These are phyloP conservation scores for Grammothele lineata DNA, from an alignment of 768 basidiomycete species.

Conservation along the genomic window DNA sequence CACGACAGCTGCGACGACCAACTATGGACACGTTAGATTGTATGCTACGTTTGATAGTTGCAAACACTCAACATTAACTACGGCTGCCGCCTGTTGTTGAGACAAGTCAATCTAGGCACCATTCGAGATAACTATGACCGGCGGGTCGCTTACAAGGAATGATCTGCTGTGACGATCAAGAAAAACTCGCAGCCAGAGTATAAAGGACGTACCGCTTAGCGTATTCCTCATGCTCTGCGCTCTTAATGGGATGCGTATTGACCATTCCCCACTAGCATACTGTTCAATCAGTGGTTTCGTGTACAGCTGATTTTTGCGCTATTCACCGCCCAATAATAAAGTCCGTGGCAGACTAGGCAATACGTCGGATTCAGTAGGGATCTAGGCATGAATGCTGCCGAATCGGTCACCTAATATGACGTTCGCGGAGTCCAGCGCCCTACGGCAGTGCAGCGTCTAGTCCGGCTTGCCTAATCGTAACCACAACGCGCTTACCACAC, in stretches of 20 bases:
- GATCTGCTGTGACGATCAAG: background rate
- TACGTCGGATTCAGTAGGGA: background rate
- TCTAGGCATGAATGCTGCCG: no score
- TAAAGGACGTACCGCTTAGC: slow-evolving; percentile 2
- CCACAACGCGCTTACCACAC: slow-evolving; percentile 5
- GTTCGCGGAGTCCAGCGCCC: slow-evolving; percentile 12
- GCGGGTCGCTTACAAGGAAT: slow-evolving; percentile 11
- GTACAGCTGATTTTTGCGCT: background rate
- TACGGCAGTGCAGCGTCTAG: background rate
- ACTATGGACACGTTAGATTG: background rate
- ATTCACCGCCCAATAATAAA: slow-evolving; percentile 15
- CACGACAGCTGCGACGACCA: slow-evolving; percentile 9
- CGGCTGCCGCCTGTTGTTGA: slow-evolving; percentile 1
- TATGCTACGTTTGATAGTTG: background rate
- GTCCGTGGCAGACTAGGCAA: slow-evolving; percentile 9
- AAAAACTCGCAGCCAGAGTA: no score
- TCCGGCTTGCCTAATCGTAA: no score
- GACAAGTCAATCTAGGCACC: background rate
- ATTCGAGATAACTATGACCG: no score
- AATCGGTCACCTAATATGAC: slow-evolving; percentile 13
- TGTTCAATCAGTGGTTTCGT: no score
- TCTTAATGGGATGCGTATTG: no score
- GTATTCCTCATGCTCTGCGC: no score
- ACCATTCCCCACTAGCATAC: slow-evolving; percentile 16
- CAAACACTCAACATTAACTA: slow-evolving; percentile 6